Conservation (phyloP, 2,329 filamentous ascomycete species). For the Calonectria naviculata region DNA sequence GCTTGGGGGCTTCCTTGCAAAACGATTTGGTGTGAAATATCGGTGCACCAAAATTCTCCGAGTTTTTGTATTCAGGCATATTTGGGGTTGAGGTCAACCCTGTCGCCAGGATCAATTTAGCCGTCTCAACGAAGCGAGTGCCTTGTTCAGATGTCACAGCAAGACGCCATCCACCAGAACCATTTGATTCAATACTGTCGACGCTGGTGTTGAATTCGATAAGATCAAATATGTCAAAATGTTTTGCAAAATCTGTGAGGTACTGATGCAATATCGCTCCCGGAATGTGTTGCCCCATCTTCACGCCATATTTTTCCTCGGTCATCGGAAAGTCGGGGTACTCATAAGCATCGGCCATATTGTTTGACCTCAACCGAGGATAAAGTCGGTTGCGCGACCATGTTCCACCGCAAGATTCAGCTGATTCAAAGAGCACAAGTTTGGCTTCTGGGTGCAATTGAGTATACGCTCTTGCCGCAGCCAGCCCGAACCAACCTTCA, state of each 20-base stretch:
- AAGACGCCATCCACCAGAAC: constrained; percentile 30
- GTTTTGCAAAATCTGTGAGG: constrained; percentile 48
- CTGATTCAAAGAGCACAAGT: not conserved
- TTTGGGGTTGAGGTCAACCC: constrained; percentile 58
- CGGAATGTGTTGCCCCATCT: constrained; percentile 47
- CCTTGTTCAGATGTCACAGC: constrained; percentile 7
- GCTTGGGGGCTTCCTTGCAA: constrained; percentile 42
- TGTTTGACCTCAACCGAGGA: not conserved
- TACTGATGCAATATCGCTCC: constrained; percentile 49
- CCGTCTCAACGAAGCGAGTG: constrained; percentile 34
- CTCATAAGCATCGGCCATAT: not conserved
- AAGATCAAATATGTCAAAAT: constrained; percentile 60
- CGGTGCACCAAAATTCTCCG: constrained; percentile 48
- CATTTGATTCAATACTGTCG: constrained; percentile 49
- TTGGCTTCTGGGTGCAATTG: not conserved
- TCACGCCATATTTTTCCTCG: constrained; percentile 38
- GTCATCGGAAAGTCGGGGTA: not conserved
- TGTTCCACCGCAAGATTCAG: not conserved
- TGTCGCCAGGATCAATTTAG: constrained; percentile 60
- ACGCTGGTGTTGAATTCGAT: constrained; percentile 64
- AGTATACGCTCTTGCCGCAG: not conserved
- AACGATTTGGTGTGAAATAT: constrained; percentile 59
- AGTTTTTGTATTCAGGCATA: constrained; percentile 51
- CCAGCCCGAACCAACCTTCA: not conserved
- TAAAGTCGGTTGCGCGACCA: not conserved